phyloP scores from a whole-genome alignment of 2,329 filamentous ascomycete genomes.

The Alternaria solani region DNA sequence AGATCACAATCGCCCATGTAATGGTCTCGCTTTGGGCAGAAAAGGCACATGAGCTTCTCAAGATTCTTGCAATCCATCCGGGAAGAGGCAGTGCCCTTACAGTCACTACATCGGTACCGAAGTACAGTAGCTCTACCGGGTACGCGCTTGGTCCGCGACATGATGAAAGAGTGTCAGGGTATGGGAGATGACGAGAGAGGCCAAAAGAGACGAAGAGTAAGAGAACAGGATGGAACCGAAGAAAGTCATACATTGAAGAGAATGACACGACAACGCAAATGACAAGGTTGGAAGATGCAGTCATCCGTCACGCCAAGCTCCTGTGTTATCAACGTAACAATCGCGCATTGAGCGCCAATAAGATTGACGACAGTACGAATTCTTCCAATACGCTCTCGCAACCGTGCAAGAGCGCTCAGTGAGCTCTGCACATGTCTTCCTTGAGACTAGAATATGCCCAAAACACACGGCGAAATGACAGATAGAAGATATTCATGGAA shows the following conservation, averaged over 20 bases:
- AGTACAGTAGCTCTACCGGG: background rate
- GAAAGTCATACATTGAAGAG: background rate
- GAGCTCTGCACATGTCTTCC: background rate
- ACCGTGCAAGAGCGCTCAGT: background rate
- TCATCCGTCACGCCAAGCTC: background rate
- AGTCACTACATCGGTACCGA: background rate
- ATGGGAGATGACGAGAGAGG: background rate
- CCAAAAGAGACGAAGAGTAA: background rate
- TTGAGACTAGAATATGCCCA: background rate
- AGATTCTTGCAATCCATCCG: background rate
- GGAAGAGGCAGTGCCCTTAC: background rate
- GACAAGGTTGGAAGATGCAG: background rate
- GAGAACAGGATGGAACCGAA: background rate
- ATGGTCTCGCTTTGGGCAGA: background rate
- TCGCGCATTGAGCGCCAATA: background rate
- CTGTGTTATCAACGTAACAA: background rate
- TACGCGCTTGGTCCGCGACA: background rate
- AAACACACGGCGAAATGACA: background rate
- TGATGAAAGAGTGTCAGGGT: background rate
- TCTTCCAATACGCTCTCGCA: background rate
- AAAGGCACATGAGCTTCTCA: background rate
- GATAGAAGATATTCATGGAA: background rate
- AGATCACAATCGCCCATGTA: background rate
- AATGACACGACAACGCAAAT: background rate
- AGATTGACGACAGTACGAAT: too few species aligned